A percentile compares a stretch with the other conserved stretches of the same genome.
phyloP scores from a whole-genome alignment of 306 rosid genomes.

The Myrica gale region DNA sequence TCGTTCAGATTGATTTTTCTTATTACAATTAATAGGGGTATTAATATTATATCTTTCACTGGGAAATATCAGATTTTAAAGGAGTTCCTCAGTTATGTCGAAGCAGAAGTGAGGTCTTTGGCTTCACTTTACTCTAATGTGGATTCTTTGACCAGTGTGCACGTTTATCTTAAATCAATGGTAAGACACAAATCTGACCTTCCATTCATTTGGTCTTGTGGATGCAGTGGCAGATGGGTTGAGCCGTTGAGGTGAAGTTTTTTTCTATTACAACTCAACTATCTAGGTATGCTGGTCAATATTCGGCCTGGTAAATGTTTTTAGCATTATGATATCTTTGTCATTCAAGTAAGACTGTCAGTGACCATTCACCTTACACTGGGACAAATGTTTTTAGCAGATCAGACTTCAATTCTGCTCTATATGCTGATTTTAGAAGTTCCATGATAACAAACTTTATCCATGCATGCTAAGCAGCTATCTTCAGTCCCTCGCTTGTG shows the following conservation, averaged over 20 bases:
- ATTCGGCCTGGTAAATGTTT: no score
- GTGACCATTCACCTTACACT: neutral
- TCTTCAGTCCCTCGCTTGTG: slow-evolving; percentile 8
- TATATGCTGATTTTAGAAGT: neutral
- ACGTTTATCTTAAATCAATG: slow-evolving; percentile 11
- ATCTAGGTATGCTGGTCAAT: slow-evolving; percentile 37
- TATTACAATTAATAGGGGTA: neutral
- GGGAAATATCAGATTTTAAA: slow-evolving; percentile 52
- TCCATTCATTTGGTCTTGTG: slow-evolving; percentile 24
- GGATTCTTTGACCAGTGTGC: slow-evolving; percentile 33
- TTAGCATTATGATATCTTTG: neutral
- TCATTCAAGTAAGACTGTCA: neutral
- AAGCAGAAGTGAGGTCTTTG: slow-evolving; percentile 82
- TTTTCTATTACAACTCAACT: slow-evolving; percentile 25
- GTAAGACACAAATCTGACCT: slow-evolving; percentile 26
- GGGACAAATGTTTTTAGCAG: neutral
- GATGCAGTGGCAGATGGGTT: slow-evolving; percentile 85
- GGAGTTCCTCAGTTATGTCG: slow-evolving; percentile 63
- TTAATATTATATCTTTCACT: slow-evolving; percentile 9
- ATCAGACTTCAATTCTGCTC: neutral
- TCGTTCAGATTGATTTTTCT: slow-evolving; percentile 18
- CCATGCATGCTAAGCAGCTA: slow-evolving; percentile 5
- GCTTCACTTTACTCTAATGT: slow-evolving; percentile 73
- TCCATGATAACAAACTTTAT: neutral
- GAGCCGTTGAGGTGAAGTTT: slow-evolving; percentile 28